Evolutionary conservation across 202 grass and related monocot species (phyloP), one percentile per base, ranked within the genome.

Genomic region (Cymbopogon flexuosus): DNA sequence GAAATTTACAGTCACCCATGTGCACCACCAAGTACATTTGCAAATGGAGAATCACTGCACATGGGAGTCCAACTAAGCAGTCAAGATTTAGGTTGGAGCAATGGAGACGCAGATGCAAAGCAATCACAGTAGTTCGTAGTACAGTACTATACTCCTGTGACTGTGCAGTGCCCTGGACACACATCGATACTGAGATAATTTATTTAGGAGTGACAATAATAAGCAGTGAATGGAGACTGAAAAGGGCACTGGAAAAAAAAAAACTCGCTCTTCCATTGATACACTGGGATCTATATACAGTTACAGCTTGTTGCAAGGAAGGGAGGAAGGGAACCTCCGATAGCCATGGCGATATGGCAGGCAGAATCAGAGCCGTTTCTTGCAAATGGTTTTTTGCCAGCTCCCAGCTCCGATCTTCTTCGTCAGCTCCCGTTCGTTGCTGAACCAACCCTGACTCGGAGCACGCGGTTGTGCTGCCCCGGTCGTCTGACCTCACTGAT

Each of bases 31-130:
- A 86, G 83, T 84, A 88, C 84, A 74, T 84, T 92, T 88, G 86
- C 79, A 56, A 89, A 79, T 68, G 76, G 78, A 84, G 90, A 96
- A 96, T 92, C 87, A 90, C 93, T 80, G 77, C 89, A 96, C 90
- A 92, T 96, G 93, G 93, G 79, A 24, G 76, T 74, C 81, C 78
- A 84, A 71, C 83, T 31, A 43, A 12, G 67, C 79, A 61, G 83
- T 79, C 87, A 82, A 78, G 83, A 80, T 88, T 88, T 75, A 75
- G 86, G 84, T 29, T 34, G 83, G 82, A 73, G 78, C 60, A 61
- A 78, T 54, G 78, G 71, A 78, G 41, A 68, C 49, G 75, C 16
- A 67, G 73, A 70, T 66, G 82, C 22, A 77, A 9, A 71, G 58
- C 58, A 62, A 62, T 8, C 40, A 42, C 67, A 70, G 15, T 3